Base-by-base conservation (phyloP, 2,329 filamentous ascomycete species). In the Neonectria coccinea region DNA sequence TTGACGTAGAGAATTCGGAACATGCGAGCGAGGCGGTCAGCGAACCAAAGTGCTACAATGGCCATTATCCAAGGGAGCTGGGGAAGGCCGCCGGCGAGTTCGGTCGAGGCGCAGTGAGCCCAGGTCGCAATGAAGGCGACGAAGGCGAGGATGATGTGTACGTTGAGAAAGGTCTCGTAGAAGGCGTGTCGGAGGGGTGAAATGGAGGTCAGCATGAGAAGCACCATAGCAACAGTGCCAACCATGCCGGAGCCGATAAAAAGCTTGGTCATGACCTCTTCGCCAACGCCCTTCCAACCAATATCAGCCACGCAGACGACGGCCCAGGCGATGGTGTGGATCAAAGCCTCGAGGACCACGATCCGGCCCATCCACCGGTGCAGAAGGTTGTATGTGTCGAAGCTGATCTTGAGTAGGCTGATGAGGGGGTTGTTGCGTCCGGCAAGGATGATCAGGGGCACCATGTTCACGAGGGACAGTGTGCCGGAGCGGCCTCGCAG, bases 361-460 rank as follows among this genome's bases (percentile, higher is more conserved):
- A 95, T 88, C 36, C 92, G 87, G 42, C 92, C 93, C 68, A 93
- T 86, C 92, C 92, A 96, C 68, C 92, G 79, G 66, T 83, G 81
- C n/a, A 83, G 73, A 9, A 83, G 89, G 77, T 98, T 98, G 85
- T 97, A 98, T 1, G 94, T 97, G 79, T 98, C 96, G 81, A 97
- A 99, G 78, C 92, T 95, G 77, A 98, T 91, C 72, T 91, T 88
- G 62, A 98, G 85, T 36, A 97, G 79, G 4, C 84, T 79, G 75
- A 98, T 97, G 53, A 97, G 84, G 9, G 93, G 93, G 81, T 98
- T 99, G 83, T 98, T 98, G 76, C 96, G 91, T 39, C 93, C 90
- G 12, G 94, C 94, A 62, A 98, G 88, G 68, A 98, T 87, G 73
- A 98, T 86, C 31, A 97, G 88, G 5, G 96, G 94, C 33, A 99